phyloP scores from a whole-genome alignment of 192 early-diverging fungal genomes.

The Gigaspora rosea region DNA sequence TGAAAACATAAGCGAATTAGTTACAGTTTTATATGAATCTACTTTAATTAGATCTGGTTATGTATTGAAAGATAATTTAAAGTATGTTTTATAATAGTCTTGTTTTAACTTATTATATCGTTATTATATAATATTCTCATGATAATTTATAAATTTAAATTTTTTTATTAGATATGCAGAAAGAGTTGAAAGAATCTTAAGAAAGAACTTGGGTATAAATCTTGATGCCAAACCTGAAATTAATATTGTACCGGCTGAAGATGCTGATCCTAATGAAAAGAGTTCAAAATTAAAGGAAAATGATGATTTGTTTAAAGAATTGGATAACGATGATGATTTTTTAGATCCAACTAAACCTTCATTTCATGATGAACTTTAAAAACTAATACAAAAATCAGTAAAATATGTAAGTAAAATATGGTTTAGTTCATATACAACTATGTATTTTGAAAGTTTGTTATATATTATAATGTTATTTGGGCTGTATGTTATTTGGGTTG shows the following conservation, averaged over 20 bases:
- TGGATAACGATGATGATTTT: neutral
- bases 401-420: too few relatives aligned
- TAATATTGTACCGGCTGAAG: slow-evolving; percentile 18
- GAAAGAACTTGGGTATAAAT: slow-evolving; percentile 52
- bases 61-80: slow-evolving; percentile 53
- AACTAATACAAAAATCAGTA: too few relatives aligned
- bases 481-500: too few relatives aligned
- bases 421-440: too few relatives aligned
- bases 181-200: slow-evolving; percentile 57
- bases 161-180: slow-evolving; percentile 36
- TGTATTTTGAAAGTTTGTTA: too few relatives aligned
- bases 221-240: slow-evolving; percentile 42
- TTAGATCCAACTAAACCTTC: neutral
- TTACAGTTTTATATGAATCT: slow-evolving; percentile 64
- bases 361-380: neutral
- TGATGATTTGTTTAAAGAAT: slow-evolving; percentile 21
- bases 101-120: neutral
- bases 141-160: neutral
- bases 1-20: slow-evolving; percentile 48
- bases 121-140: neutral
- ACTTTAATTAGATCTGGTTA: slow-evolving; percentile 66
- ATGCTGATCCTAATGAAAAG: slow-evolving; percentile 16
- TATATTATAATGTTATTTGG: too few relatives aligned
- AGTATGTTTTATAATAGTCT: slow-evolving; percentile 38
- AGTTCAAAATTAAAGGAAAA: neutral